phyloP scores from a whole-genome alignment of 768 basidiomycete genomes.

The Phanerodontia chrysosporium region DNA sequence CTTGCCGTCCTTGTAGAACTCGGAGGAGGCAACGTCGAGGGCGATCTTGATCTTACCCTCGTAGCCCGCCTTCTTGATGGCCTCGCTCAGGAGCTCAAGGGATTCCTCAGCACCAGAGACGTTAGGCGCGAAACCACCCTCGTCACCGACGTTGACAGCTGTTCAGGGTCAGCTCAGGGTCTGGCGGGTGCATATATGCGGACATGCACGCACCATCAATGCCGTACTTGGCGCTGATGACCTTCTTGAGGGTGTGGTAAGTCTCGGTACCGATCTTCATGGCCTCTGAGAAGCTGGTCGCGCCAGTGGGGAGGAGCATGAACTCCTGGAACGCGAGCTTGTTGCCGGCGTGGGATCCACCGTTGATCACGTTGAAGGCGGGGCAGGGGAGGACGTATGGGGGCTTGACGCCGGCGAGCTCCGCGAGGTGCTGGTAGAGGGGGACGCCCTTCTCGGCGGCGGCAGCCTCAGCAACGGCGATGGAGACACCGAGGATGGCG shows the following conservation, averaged over 20 bases:
- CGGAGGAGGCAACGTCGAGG: constrained; percentile 97
- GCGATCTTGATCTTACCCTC: constrained; percentile 99
- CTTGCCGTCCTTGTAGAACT: constrained; percentile 99
- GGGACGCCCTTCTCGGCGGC: constrained; percentile 95
- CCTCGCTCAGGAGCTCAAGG: constrained; percentile 90
- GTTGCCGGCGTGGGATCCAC: constrained; percentile 99
- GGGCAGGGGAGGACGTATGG: constrained; percentile 92
- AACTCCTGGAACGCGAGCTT: constrained; percentile 99
- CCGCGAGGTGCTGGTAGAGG: constrained; percentile 94
- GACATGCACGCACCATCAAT: constrained; percentile 81
- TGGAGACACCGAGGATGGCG: constrained; percentile 97
- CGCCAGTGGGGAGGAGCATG: constrained; percentile 97
- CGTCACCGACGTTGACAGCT: constrained; percentile 99
- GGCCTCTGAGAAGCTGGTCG: constrained; percentile 87
- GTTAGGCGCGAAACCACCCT: constrained; percentile 99
- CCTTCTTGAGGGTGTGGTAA: constrained; percentile 97
- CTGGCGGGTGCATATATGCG: constrained; percentile 2
- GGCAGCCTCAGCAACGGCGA: constrained; percentile 89
- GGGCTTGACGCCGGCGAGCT: constrained; percentile 91
- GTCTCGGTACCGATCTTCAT: constrained; percentile 99
- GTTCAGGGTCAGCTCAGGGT: constrained; percentile 8
- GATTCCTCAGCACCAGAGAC: constrained; percentile 96
- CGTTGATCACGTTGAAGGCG: constrained; percentile 99
- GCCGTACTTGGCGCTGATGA: constrained; percentile 98
- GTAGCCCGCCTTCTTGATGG: constrained; percentile 97